Percentiles rank a stretch among this genome's conserved stretches.
These are phyloP conservation scores for Nemania serpens DNA, from an alignment of 2,329 filamentous ascomycete genomes.

Conservation along the genomic window DNA sequence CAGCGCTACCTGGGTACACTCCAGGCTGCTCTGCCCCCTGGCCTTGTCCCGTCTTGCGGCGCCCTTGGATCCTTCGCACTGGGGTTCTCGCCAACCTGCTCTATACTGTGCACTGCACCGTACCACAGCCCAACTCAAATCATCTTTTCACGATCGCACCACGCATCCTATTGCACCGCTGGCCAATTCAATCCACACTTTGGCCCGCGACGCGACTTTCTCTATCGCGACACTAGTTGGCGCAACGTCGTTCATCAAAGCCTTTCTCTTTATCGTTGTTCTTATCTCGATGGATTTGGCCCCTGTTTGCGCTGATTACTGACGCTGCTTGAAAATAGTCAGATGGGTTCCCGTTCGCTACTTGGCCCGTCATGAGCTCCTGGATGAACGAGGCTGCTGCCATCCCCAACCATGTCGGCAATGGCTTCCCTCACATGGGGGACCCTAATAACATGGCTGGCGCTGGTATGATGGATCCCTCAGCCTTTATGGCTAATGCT, in stretches of 20 bases:
- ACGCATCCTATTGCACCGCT: constrained; percentile 32
- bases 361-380: constrained; percentile 66
- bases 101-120: constrained; percentile 2
- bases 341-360: constrained; percentile 55
- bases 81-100: constrained; percentile 16
- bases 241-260: constrained; percentile 46
- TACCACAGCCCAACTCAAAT: constrained; percentile 37
- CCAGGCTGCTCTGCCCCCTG: not conserved
- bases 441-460: constrained; percentile 59
- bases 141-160: constrained; percentile 40
- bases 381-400: constrained; percentile 71
- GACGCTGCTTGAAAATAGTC: constrained; percentile 50
- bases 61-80: constrained; percentile 17
- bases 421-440: constrained; percentile 68
- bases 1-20: not conserved
- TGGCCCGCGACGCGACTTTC: constrained; percentile 50
- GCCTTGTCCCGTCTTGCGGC: not conserved
- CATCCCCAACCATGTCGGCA: constrained; percentile 72
- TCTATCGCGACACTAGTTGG: constrained; percentile 48
- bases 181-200: constrained; percentile 39
- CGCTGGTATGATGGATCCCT: constrained; percentile 67
- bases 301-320: constrained; percentile 44
- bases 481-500: constrained; percentile 64
- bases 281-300: constrained; percentile 51
- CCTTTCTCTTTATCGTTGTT: constrained; percentile 35